phyloP scores from a whole-genome alignment of 306 rosid species.

The Rubus idaeus region DNA sequence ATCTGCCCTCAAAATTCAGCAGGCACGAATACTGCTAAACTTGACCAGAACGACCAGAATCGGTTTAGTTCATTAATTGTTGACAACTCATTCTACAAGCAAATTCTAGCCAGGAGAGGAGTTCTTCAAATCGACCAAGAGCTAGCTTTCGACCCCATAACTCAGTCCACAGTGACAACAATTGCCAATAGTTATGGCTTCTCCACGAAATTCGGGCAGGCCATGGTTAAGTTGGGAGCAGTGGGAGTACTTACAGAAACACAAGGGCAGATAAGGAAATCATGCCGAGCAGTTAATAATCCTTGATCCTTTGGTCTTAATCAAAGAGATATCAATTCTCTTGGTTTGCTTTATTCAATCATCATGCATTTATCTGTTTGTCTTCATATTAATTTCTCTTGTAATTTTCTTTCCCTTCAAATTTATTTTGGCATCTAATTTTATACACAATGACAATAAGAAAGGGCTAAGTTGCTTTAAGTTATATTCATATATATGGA shows the following conservation, averaged over 20 bases:
- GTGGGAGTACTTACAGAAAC: slow-evolving; percentile 21
- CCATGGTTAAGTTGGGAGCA: slow-evolving; percentile 46
- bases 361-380: not conserved
- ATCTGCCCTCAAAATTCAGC: slow-evolving; percentile 25
- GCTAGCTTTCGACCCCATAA: slow-evolving; percentile 19
- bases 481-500: not conserved
- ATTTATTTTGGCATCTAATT: not conserved
- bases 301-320: not conserved
- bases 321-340: not conserved
- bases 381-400: not conserved
- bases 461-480: not conserved
- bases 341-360: not conserved
- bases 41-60: slow-evolving; percentile 38
- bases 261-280: slow-evolving; percentile 33
- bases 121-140: slow-evolving; percentile 48
- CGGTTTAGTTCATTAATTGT: not conserved
- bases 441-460: not conserved
- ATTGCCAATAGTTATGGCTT: slow-evolving; percentile 10
- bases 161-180: slow-evolving; percentile 3
- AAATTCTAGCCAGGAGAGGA: slow-evolving; percentile 24
- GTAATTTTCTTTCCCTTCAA: not conserved
- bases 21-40: not conserved
- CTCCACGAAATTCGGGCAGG: slow-evolving; percentile 23
- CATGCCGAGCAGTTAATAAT: slow-evolving; percentile 24
- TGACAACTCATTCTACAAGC: slow-evolving; percentile 28